Percentiles rank a stretch among this genome's conserved stretches.
These are phyloP conservation scores for Calycina marina DNA, from an alignment of 2,329 filamentous ascomycete species.

Conservation along the genomic window DNA sequence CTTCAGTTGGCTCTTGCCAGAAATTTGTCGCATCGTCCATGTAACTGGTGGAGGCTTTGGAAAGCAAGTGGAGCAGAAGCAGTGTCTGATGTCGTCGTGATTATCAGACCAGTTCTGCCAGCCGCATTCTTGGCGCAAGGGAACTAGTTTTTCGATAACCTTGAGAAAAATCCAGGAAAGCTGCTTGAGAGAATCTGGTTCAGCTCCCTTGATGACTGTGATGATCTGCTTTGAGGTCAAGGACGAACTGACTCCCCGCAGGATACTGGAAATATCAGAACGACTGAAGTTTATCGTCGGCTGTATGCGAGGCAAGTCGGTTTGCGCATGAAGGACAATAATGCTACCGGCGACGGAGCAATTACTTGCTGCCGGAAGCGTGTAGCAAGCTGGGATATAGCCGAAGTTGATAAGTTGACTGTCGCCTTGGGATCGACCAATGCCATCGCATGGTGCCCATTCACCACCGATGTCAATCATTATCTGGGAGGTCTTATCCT, in stretches of 20 bases:
- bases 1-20: constrained; percentile 8
- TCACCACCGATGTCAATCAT: too few relatives aligned
- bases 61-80: constrained; percentile 21
- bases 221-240: not conserved
- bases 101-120: not conserved
- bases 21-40: constrained; percentile 21
- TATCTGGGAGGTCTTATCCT: too few relatives aligned
- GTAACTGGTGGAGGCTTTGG: constrained; percentile 24
- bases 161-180: not conserved
- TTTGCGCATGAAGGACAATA: not conserved
- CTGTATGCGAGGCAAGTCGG: not conserved
- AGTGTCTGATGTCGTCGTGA: not conserved
- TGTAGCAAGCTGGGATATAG: not conserved
- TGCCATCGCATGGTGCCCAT: too few relatives aligned
- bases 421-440: not conserved
- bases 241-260: too few relatives aligned
- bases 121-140: too few relatives aligned
- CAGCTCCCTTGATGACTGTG: not conserved
- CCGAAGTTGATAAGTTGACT: not conserved
- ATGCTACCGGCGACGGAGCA: not conserved
- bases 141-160: not conserved
- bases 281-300: not conserved
- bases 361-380: not conserved
- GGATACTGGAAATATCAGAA: too few relatives aligned
- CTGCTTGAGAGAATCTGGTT: not conserved